These are phyloP conservation scores for Morella rubra DNA, from an alignment of 306 rosid genomes.

Conservation along the genomic window DNA sequence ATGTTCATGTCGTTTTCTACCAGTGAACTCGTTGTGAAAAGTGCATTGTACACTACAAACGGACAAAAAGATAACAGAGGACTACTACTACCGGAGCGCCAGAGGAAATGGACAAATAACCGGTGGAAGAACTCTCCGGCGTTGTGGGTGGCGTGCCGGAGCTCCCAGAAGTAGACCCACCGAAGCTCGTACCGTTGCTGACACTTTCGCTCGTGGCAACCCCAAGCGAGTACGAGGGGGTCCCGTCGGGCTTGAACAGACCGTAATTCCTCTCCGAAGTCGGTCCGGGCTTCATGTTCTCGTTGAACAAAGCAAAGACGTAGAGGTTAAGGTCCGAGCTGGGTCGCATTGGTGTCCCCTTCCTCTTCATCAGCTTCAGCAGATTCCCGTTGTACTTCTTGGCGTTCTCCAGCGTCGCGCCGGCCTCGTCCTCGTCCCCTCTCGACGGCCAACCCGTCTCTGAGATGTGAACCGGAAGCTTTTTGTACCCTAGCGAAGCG, in stretches of 20 bases:
- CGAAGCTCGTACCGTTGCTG: background rate
- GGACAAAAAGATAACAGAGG: background rate
- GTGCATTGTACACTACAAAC: background rate
- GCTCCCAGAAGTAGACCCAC: slow-evolving; percentile 13
- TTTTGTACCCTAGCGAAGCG: slow-evolving; percentile 49
- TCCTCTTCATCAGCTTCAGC: slow-evolving; percentile 53
- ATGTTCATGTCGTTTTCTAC: too few relatives aligned
- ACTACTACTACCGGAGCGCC: slow-evolving; percentile 44
- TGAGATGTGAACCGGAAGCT: slow-evolving; percentile 80
- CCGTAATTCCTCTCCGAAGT: slow-evolving; percentile 93
- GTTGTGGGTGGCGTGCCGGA: slow-evolving; percentile 35
- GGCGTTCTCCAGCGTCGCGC: slow-evolving; percentile 80
- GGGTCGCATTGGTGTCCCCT: slow-evolving; percentile 83
- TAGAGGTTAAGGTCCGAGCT: slow-evolving; percentile 74
- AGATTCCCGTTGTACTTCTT: slow-evolving; percentile 85
- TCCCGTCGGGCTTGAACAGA: slow-evolving; percentile 81
- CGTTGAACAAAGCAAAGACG: slow-evolving; percentile 87
- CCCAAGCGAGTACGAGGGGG: slow-evolving; percentile 65
- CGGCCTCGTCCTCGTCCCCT: slow-evolving; percentile 82
- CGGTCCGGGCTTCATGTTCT: slow-evolving; percentile 97
- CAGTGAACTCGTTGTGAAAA: too few relatives aligned
- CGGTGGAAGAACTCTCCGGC: slow-evolving; percentile 47
- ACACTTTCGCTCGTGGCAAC: slow-evolving; percentile 30
- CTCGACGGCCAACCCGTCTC: slow-evolving; percentile 99
- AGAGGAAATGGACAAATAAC: slow-evolving; percentile 79